Evolutionary conservation across 306 rosid species (phyloP).

Genomic region (Acacia crassicarpa): DNA sequence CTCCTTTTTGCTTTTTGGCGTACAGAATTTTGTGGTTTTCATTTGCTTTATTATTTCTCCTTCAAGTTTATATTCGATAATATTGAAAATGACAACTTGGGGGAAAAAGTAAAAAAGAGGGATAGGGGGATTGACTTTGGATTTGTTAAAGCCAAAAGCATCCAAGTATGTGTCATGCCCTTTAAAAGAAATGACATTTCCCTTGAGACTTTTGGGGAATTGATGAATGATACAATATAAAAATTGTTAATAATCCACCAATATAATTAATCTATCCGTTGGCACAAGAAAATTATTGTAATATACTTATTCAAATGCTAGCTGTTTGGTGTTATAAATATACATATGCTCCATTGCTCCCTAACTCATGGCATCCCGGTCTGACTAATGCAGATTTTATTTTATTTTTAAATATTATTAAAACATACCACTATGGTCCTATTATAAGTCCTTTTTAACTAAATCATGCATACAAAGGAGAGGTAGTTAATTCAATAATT

Average conservation of each 20-base stretch:
- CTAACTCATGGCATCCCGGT: slow-evolving; percentile 9
- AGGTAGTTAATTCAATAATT: too few relatives aligned
- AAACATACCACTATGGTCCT: neutral
- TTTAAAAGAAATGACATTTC: neutral
- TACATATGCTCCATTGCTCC: neutral
- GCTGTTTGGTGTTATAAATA: neutral
- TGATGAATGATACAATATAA: neutral
- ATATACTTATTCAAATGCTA: neutral
- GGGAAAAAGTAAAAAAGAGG: neutral
- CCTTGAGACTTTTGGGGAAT: slow-evolving; percentile 12
- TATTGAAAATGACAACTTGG: neutral
- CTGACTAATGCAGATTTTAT: neutral
- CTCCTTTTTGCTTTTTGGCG: neutral
- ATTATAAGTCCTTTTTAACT: too few relatives aligned
- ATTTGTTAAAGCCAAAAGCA: neutral
- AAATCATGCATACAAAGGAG: too few relatives aligned
- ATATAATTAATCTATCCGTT: neutral
- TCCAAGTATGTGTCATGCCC: neutral
- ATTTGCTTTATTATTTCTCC: neutral
- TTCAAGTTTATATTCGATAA: neutral
- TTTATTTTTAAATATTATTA: neutral
- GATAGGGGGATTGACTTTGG: neutral
- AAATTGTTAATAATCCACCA: neutral
- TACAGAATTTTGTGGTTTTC: neutral
- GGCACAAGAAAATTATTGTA: too few relatives aligned